Evolutionary conservation across 1,284 basidiomycete species (phyloP).

Genomic region (Malassezia obtusa): DNA sequence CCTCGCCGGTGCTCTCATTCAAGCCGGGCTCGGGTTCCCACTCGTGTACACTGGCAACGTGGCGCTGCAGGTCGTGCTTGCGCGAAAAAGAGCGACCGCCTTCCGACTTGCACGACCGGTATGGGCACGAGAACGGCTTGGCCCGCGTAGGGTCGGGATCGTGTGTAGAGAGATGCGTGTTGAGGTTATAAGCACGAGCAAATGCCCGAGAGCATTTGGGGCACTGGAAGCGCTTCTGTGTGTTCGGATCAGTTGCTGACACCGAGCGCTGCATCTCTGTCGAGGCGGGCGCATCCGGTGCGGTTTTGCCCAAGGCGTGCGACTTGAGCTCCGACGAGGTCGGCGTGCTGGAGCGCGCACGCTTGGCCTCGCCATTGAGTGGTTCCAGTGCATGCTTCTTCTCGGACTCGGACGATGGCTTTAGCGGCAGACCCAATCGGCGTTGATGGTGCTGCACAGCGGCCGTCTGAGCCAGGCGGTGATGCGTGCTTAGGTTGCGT

Average conservation of each 20-base stretch:
- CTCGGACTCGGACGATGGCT: background rate
- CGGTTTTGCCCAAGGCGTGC: background rate
- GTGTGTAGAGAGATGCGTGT: constrained; percentile 80
- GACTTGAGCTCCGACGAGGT: background rate
- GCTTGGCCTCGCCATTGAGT: background rate
- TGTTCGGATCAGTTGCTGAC: background rate
- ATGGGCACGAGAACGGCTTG: constrained; percentile 73
- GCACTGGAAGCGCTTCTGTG: constrained; percentile 38
- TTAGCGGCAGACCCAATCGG: background rate
- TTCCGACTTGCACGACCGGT: constrained; percentile 57
- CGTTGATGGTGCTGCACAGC: constrained; percentile 16
- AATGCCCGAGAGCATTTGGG: constrained; percentile 56
- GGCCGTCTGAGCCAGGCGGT: constrained; percentile 3
- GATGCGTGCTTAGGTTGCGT: constrained; percentile 4
- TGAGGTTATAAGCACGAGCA: constrained; percentile 77
- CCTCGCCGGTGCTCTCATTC: constrained; percentile 28
- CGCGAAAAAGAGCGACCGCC: constrained; percentile 70
- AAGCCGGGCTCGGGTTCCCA: constrained; percentile 38
- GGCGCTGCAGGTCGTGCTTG: constrained; percentile 76
- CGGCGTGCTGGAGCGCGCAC: constrained; percentile 10
- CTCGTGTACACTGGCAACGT: constrained; percentile 68
- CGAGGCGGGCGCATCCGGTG: constrained; percentile 4
- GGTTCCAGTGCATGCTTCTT: background rate
- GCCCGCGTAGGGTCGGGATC: constrained; percentile 63
- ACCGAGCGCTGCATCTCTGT: background rate